phyloP scores from a whole-genome alignment of 495 filamentous ascomycete species.

The Aspergillus funiculosus region DNA sequence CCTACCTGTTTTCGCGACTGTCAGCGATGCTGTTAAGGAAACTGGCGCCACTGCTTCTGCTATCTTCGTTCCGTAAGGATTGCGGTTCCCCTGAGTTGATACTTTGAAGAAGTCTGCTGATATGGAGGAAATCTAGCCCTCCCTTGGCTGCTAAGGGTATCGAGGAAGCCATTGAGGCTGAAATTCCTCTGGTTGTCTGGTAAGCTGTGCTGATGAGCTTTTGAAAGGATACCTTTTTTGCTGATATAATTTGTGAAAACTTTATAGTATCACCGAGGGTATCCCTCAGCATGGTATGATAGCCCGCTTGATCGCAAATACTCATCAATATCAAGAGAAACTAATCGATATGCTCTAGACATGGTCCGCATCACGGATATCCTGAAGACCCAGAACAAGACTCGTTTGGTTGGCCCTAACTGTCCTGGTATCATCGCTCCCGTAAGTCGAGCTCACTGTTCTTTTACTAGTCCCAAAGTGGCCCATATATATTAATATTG shows the following conservation, averaged over 20 bases:
- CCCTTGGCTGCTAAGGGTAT: conserved; percentile 90
- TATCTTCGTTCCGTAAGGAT: conserved; percentile 89
- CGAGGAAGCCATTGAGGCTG: conserved; percentile 90
- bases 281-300: conserved; percentile 88
- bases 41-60: conserved; percentile 87
- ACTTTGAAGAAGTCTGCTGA: conserved; percentile 5
- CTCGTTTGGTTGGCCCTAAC: conserved; percentile 92
- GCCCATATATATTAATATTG: conserved; percentile 6
- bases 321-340: conserved; percentile 7
- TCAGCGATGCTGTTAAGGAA: conserved; percentile 82
- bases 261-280: conserved; percentile 85
- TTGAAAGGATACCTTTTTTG: conserved; percentile 3
- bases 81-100: background rate
- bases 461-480: background rate
- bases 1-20: conserved; percentile 87
- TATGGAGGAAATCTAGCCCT: conserved; percentile 50
- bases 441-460: conserved; percentile 35
- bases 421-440: conserved; percentile 97
- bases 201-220: conserved; percentile 27
- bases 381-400: conserved; percentile 95
- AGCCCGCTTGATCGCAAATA: background rate
- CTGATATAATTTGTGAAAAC: too few relatives aligned
- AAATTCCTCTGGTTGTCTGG: conserved; percentile 90
- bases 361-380: conserved; percentile 99
- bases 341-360: conserved; percentile 50